Evolutionary conservation across 2,329 filamentous ascomycete genomes (phyloP), one percentile per base, ranked within the genome.

Genomic region (Penicillium crustosum): DNA sequence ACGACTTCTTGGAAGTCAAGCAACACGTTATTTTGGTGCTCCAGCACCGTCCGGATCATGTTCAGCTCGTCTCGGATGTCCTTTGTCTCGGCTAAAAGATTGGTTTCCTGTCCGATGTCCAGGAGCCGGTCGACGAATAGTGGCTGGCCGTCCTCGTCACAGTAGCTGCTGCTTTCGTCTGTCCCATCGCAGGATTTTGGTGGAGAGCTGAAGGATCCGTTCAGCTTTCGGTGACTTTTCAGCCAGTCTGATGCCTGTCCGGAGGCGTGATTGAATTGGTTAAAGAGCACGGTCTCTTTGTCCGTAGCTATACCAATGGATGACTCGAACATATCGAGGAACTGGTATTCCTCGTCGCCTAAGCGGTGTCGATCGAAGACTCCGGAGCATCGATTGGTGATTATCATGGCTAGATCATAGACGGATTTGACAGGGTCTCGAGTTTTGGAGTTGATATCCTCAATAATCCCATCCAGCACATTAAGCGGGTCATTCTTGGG

Each of bases 1-100:
- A 74, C 70, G 2, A 68, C 66, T 29, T 74, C 72, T 38, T 75
- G 71, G 29, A 75, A 66, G 59, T 74, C 73, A 3, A 56, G 44
- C 2, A 75, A 63, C 6, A 75, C 70, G 52, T 75, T 68, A 38
- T 73, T 69, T 53, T 76, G 73, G 49, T 75, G 70, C n/a, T 75
- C 69, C 7, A 76, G 66, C 3, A 76, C 72, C 0, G 70, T 73
- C 33, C 70, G 70, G 31, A 89, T 82, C 73, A 88, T 88, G 65
- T 84, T 84, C 21, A 89, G 79, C 70, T 89, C 86, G 64, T 89
- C 86, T 21, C 84, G 81, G 53, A 89, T 87, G 65, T 89, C 86
- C 67, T 88, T 88, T 47, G 83, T 84, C 64, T 89, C 86, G 0
- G 83, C 80, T 0, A 89, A 76, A 0, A 88, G 76, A 49, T 83